Evolutionary conservation across 306 rosid genomes (phyloP).

Genomic region (Begonia fuchsioides): DNA sequence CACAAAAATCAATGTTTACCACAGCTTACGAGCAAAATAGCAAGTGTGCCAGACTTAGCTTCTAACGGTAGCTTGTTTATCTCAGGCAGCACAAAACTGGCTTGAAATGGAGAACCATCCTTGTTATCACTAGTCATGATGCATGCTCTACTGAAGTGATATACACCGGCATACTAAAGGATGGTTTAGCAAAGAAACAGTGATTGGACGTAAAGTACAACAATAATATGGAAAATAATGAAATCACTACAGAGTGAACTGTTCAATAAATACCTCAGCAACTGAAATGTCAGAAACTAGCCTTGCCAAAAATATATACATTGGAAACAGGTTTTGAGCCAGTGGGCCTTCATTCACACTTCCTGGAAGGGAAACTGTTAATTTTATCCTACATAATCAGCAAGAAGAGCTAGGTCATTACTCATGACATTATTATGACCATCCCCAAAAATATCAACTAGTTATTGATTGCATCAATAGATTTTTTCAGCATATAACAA

Average conservation of each 20-base stretch:
- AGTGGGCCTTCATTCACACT: slow-evolving; percentile 17
- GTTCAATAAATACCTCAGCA: slow-evolving; percentile 35
- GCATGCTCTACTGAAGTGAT: slow-evolving; percentile 42
- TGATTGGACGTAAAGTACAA: slow-evolving; percentile 4
- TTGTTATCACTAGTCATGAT: slow-evolving; percentile 22
- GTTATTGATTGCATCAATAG: no score
- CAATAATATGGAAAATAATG: neutral
- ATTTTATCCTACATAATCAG: slow-evolving; percentile 44
- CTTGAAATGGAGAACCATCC: slow-evolving; percentile 28
- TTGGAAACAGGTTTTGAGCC: slow-evolving; percentile 36
- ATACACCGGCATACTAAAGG: slow-evolving; percentile 34
- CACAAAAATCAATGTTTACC: slow-evolving; percentile 34
- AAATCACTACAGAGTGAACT: neutral
- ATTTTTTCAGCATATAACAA: no score
- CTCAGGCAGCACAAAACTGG: slow-evolving; percentile 54
- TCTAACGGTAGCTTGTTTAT: slow-evolving; percentile 41
- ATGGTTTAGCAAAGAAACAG: slow-evolving; percentile 6
- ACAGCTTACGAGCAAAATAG: slow-evolving; percentile 48
- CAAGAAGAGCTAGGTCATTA: neutral
- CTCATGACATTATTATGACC: no score
- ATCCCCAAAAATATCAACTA: no score
- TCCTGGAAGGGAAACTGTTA: slow-evolving; percentile 41
- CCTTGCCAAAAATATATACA: slow-evolving; percentile 54
- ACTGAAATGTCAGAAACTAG: slow-evolving; percentile 24
- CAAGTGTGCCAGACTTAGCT: slow-evolving; percentile 37